Evolutionary conservation across 2,329 filamentous ascomycete genomes (phyloP).

Genomic region (Penicillium crustosum): DNA sequence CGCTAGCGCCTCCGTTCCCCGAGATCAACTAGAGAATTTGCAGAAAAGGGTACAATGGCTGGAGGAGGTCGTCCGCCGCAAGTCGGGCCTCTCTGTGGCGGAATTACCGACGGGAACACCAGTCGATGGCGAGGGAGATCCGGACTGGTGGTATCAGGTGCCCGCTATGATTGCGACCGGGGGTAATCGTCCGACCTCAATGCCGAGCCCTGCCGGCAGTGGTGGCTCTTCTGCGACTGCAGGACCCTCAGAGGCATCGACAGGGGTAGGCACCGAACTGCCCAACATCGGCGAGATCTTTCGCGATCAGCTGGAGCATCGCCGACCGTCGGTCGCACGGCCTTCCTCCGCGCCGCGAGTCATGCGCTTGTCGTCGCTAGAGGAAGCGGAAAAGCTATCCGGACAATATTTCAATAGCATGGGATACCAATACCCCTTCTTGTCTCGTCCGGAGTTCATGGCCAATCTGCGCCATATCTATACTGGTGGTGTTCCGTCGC

Average conservation of each 20-base stretch:
- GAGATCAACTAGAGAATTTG: slow-evolving; percentile 42
- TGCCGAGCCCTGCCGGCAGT: slow-evolving; percentile 22
- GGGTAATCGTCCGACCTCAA: slow-evolving; percentile 22
- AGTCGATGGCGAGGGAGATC: slow-evolving; percentile 35
- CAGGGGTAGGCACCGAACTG: slow-evolving; percentile 32
- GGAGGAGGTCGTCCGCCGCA: slow-evolving; percentile 38
- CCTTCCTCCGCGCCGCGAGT: slow-evolving; percentile 35
- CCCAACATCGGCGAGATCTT: slow-evolving; percentile 44
- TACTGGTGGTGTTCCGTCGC: slow-evolving; percentile 32
- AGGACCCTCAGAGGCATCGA: slow-evolving; percentile 23
- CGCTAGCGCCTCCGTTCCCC: slow-evolving; percentile 39
- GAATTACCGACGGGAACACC: slow-evolving; percentile 35
- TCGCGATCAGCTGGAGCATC: slow-evolving; percentile 41
- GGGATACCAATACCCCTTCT: slow-evolving; percentile 42
- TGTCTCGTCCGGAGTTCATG: slow-evolving; percentile 38
- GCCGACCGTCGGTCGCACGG: slow-evolving; percentile 36
- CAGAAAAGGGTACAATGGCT: slow-evolving; percentile 43
- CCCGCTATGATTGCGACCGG: slow-evolving; percentile 36
- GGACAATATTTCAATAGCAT: slow-evolving; percentile 41
- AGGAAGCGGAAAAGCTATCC: slow-evolving; percentile 36
- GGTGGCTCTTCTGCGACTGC: slow-evolving; percentile 20
- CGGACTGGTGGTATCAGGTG: slow-evolving; percentile 43
- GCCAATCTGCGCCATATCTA: slow-evolving; percentile 37
- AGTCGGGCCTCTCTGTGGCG: slow-evolving; percentile 36
- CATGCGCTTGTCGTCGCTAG: slow-evolving; percentile 35